phyloP scores from a whole-genome alignment of 2,329 filamentous ascomycete genomes.

The Penicillium corylophilum region DNA sequence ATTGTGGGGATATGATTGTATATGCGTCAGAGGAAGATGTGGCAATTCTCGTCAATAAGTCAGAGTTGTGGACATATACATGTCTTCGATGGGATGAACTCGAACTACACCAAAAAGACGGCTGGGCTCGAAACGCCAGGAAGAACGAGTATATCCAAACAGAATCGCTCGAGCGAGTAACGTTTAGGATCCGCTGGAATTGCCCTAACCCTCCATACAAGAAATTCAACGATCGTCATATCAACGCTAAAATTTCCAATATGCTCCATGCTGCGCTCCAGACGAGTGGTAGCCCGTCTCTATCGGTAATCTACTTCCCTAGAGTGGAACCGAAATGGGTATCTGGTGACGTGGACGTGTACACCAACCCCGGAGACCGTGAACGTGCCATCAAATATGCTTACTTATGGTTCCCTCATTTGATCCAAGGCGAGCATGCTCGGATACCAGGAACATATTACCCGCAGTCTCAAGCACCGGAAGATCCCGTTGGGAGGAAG shows the following conservation, averaged over 20 bases:
- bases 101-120: neutral
- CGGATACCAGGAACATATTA: neutral
- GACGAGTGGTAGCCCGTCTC: neutral
- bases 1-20: neutral
- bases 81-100: neutral
- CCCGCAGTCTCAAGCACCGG: neutral
- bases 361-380: neutral
- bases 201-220: neutral
- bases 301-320: neutral
- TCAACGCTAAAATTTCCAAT: neutral
- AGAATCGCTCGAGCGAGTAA: too few relatives aligned
- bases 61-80: neutral
- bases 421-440: neutral
- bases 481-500: neutral
- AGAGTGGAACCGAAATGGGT: neutral
- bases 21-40: neutral
- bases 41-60: neutral
- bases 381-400: neutral
- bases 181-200: constrained; percentile 3
- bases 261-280: neutral
- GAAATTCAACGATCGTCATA: neutral
- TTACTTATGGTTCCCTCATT: neutral
- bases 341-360: neutral
- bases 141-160: too few relatives aligned
- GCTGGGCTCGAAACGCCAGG: neutral